A percentile compares a stretch with the other conserved stretches of the same genome.
These are phyloP conservation scores for Paspalum notatum DNA, from an alignment of 176 grass and related monocot genomes.

Conservation along the genomic window DNA sequence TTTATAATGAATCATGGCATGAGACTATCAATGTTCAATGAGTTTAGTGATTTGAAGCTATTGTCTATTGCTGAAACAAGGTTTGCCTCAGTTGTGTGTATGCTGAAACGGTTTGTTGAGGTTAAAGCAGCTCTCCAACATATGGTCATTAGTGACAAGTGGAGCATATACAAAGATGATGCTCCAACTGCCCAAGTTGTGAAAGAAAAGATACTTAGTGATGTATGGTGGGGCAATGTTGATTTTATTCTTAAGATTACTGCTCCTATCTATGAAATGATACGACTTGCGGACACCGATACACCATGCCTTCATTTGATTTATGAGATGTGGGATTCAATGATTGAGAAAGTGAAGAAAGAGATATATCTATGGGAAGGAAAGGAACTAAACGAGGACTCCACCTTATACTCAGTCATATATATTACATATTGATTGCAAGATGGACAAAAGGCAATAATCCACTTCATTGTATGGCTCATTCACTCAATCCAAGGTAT, in stretches of 20 bases:
- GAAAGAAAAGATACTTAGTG: too few species aligned
- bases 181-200: too few species aligned
- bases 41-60: neutral
- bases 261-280: too few species aligned
- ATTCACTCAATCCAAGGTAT: neutral
- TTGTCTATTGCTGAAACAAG: neutral
- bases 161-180: neutral
- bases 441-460: constrained; percentile 5
- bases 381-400: neutral
- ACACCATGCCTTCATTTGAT: too few species aligned
- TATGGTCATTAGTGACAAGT: neutral
- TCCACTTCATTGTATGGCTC: constrained; percentile 18
- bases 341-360: neutral
- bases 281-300: too few species aligned
- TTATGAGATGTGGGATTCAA: too few species aligned
- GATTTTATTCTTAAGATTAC: too few species aligned
- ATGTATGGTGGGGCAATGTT: too few species aligned
- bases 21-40: neutral
- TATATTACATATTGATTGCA: neutral
- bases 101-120: neutral
- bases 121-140: neutral
- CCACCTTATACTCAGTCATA: constrained; percentile 4
- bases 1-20: neutral
- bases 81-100: neutral
- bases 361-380: neutral